These are phyloP conservation scores for Verticillium tricorpus DNA, from an alignment of 2,329 filamentous ascomycete species.

Conservation along the genomic window DNA sequence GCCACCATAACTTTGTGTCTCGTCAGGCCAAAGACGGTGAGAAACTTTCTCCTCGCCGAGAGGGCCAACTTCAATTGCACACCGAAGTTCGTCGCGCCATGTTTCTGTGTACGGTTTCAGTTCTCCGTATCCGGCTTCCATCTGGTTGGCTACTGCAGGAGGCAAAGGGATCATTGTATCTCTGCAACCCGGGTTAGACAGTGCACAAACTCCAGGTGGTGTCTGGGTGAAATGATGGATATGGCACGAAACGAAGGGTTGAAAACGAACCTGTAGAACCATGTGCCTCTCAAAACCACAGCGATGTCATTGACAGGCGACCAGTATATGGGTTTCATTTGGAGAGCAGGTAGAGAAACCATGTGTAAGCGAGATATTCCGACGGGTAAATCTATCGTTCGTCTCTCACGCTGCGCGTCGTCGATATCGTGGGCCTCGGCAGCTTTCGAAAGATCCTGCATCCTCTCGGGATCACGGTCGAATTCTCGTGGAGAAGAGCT, in stretches of 20 bases:
- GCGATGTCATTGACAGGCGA: constrained; percentile 87
- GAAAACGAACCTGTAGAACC: constrained; percentile 74
- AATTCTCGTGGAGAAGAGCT: background rate
- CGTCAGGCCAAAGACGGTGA: constrained; percentile 72
- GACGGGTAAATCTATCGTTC: constrained; percentile 63
- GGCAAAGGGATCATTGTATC: constrained; percentile 92
- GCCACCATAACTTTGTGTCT: constrained; percentile 17
- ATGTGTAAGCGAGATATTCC: constrained; percentile 87
- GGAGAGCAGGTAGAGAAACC: constrained; percentile 73
- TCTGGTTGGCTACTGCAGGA: constrained; percentile 78
- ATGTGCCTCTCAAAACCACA: constrained; percentile 78
- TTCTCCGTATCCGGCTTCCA: constrained; percentile 87
- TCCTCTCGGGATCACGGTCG: background rate
- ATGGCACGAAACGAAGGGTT: background rate
- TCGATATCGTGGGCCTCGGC: background rate
- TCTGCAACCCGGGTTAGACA: constrained; percentile 20
- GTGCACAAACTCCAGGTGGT: background rate
- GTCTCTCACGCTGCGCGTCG: background rate
- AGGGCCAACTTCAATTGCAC: constrained; percentile 85
- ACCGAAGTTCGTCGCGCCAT: constrained; percentile 86
- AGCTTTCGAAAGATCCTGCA: background rate
- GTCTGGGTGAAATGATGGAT: background rate
- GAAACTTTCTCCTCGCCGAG: constrained; percentile 88
- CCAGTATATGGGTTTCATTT: constrained; percentile 99
- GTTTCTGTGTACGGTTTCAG: constrained; percentile 86